phyloP scores from a whole-genome alignment of 495 filamentous ascomycete genomes.

The Neurospora sp. region DNA sequence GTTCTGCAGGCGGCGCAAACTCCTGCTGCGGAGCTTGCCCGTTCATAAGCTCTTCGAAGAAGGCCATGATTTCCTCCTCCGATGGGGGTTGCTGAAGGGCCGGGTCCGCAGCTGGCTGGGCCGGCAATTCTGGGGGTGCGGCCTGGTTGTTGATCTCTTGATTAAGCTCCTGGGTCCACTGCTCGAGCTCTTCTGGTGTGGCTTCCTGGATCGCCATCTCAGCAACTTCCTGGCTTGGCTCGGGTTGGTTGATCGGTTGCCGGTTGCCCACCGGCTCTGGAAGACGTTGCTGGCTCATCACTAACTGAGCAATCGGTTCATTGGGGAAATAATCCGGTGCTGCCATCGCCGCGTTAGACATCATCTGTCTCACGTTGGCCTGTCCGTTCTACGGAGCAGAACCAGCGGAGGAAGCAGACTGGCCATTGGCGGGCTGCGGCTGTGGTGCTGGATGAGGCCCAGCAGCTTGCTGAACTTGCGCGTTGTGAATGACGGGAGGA shows the following conservation, averaged over 20 bases:
- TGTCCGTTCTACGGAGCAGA: not conserved
- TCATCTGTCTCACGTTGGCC: not conserved
- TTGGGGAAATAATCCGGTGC: too few relatives aligned
- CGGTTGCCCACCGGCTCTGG: too few relatives aligned
- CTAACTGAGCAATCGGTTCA: too few relatives aligned
- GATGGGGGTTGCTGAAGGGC: too few relatives aligned
- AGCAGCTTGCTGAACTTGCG: not conserved
- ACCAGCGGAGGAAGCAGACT: not conserved
- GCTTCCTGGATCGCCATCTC: not conserved
- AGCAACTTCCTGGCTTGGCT: not conserved
- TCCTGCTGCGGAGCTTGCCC: not conserved
- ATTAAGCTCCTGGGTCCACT: not conserved
- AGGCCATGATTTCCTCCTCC: too few relatives aligned
- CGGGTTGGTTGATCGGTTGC: too few relatives aligned
- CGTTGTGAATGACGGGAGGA: fast-evolving
- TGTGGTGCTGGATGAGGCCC: too few relatives aligned
- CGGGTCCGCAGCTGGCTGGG: not conserved
- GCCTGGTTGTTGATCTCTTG: not conserved
- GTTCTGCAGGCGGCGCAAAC: not conserved
- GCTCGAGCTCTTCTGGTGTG: not conserved
- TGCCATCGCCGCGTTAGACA: too few relatives aligned
- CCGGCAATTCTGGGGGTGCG: too few relatives aligned
- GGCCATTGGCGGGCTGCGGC: not conserved
- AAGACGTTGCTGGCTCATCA: too few relatives aligned
- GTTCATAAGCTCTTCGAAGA: not conserved